Evolutionary conservation across 2,329 filamentous ascomycete genomes (phyloP).

Genomic region (Aphanoascus verrucosus): DNA sequence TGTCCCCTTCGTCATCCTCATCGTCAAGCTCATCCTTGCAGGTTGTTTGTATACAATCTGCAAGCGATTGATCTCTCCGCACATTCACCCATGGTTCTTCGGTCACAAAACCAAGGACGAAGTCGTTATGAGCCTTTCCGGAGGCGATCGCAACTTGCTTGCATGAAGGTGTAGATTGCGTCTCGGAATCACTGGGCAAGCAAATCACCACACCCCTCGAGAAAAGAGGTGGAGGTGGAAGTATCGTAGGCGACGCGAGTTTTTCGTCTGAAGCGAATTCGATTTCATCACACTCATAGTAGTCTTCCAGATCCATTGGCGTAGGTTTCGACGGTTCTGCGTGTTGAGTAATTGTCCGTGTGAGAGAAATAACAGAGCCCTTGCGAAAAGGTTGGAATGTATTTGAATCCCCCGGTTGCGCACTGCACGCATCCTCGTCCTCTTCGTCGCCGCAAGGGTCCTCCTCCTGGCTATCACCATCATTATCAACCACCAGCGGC

Average conservation of each 20-base stretch:
- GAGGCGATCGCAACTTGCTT: conserved; percentile 28
- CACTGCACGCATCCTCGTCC: conserved; percentile 17
- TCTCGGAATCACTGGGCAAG: conserved; percentile 25
- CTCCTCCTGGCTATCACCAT: background rate
- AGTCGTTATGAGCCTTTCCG: conserved; percentile 32
- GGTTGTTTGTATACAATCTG: conserved; percentile 14
- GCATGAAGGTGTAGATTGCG: conserved; percentile 27
- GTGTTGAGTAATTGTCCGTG: conserved; percentile 30
- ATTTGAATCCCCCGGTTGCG: background rate
- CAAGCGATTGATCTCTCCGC: conserved; percentile 15
- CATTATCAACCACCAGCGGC: background rate
- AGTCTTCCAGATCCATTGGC: conserved; percentile 5
- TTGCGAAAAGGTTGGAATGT: conserved; percentile 23
- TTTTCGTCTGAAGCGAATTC: conserved; percentile 6
- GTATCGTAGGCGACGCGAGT: background rate
- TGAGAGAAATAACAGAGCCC: conserved; percentile 34
- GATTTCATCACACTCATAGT: conserved; percentile 11
- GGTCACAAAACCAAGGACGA: conserved; percentile 30
- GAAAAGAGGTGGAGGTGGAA: conserved; percentile 26
- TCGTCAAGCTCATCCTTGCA: conserved; percentile 14
- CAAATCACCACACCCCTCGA: conserved; percentile 30
- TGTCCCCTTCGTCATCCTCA: conserved; percentile 10
- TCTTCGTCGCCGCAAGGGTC: background rate
- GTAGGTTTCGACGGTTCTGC: conserved; percentile 24
- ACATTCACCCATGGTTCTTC: conserved; percentile 29